Conservation (phyloP, 306 rosid genomes). For the Gillenia trifoliata region DNA sequence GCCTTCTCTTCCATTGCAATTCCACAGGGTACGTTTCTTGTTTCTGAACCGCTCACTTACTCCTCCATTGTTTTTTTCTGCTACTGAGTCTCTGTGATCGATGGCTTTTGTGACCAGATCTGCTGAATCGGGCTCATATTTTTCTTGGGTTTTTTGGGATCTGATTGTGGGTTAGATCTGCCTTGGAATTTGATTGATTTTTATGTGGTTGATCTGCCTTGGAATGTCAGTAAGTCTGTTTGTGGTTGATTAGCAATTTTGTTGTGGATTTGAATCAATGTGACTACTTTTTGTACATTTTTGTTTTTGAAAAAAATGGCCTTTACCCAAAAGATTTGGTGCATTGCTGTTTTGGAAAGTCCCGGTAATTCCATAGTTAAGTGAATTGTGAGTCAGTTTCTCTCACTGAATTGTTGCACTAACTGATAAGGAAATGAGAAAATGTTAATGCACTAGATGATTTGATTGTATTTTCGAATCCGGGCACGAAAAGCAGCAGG, state of each 20-base stretch:
- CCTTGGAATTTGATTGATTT: not conserved
- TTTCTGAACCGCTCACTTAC: not conserved
- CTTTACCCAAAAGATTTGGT: not conserved
- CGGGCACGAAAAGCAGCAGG: not conserved
- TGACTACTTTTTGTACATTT: slow-evolving; percentile 6
- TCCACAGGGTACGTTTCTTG: slow-evolving; percentile 1
- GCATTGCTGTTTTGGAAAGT: not conserved
- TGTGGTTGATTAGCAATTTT: slow-evolving; percentile 3
- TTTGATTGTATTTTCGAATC: not conserved
- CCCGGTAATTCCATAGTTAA: not conserved
- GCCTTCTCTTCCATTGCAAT: not conserved
- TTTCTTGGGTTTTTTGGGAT: not conserved
- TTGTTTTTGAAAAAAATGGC: not conserved
- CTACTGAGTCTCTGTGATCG: not conserved
- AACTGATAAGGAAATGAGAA: not conserved
- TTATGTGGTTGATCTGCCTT: slow-evolving; percentile 22
- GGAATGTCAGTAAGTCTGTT: slow-evolving; percentile 17
- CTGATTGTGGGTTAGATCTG: slow-evolving; percentile 8
- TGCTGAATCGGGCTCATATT: slow-evolving; percentile 4
- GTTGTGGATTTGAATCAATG: slow-evolving; percentile 1
- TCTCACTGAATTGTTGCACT: not conserved
- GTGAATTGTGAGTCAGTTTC: not conserved
- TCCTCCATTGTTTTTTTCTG: not conserved
- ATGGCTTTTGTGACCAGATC: slow-evolving; percentile 15
- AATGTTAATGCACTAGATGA: not conserved